These are phyloP conservation scores for Bruguiera hainesii DNA, from an alignment of 441 rosid species.

Conservation along the genomic window DNA sequence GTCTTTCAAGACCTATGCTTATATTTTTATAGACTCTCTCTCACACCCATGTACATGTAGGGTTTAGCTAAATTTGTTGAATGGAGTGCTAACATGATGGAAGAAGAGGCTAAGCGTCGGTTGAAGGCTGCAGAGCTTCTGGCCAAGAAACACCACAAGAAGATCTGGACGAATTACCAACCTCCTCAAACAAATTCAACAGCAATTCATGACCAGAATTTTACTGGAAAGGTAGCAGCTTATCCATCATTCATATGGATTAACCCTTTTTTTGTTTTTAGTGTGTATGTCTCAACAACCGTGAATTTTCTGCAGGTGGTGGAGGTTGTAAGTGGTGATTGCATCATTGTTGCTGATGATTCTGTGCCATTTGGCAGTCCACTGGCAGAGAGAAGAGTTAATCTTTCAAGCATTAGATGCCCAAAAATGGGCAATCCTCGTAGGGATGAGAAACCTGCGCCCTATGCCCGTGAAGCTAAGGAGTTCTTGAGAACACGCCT, in stretches of 20 bases:
- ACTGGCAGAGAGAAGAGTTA: constrained; percentile 83
- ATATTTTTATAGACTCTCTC: constrained; percentile 2
- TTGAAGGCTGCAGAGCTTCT: constrained; percentile 86
- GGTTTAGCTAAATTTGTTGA: constrained; percentile 96
- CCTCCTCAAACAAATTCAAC: constrained; percentile 87
- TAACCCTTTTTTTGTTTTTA: background rate
- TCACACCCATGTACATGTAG: constrained; percentile 26
- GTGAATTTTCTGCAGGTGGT: constrained; percentile 58
- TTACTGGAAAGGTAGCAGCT: constrained; percentile 77
- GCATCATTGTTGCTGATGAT: constrained; percentile 90
- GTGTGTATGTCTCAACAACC: background rate
- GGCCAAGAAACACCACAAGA: constrained; percentile 76
- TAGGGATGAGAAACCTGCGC: constrained; percentile 81
- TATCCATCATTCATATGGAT: background rate
- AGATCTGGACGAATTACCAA: constrained; percentile 82
- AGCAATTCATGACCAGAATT: constrained; percentile 92
- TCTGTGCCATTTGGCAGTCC: constrained; percentile 83
- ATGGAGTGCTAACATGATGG: constrained; percentile 99
- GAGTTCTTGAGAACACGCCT: constrained; percentile 79
- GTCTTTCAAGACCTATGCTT: background rate
- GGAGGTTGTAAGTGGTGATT: constrained; percentile 97
- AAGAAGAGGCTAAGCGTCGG: constrained; percentile 76
- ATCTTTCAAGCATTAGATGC: constrained; percentile 88
- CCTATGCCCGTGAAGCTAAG: constrained; percentile 85
- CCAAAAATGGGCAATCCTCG: constrained; percentile 95